Conservation (phyloP, 768 basidiomycete species). For the Podaxis sp. region DNA sequence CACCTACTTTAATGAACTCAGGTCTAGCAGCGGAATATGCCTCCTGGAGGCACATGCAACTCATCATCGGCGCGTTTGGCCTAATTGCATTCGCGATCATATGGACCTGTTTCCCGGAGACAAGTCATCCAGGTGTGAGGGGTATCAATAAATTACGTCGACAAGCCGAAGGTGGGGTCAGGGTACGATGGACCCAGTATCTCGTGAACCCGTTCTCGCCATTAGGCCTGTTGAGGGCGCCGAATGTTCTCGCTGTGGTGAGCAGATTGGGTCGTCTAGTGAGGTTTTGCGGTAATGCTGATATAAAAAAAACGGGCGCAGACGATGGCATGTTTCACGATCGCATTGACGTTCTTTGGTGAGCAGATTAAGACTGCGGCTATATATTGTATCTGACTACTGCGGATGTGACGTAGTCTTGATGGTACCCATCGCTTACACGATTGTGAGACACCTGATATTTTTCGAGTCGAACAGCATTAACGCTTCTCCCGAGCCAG, state of each 20-base stretch:
- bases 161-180: conserved; percentile 17
- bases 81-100: conserved; percentile 40
- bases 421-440: conserved; percentile 64
- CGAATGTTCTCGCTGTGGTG: conserved; percentile 55
- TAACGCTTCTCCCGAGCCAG: conserved; percentile 36
- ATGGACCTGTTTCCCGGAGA: conserved; percentile 57
- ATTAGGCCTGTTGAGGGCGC: conserved; percentile 49
- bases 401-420: conserved; percentile 33
- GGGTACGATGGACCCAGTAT: conserved; percentile 26
- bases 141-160: conserved; percentile 47
- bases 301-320: conserved; percentile 12
- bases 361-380: conserved; percentile 10
- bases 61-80: conserved; percentile 36
- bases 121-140: conserved; percentile 56
- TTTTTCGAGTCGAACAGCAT: not conserved
- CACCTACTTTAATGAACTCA: not conserved
- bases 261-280: conserved; percentile 24
- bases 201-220: conserved; percentile 57
- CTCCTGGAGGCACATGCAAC: conserved; percentile 61
- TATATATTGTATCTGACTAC: no score
- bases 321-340: conserved; percentile 25
- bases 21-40: conserved; percentile 24
- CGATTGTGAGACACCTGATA: conserved; percentile 46
- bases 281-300: not conserved
- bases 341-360: conserved; percentile 38